Evolutionary conservation across 2,329 filamentous ascomycete genomes (phyloP).

Genomic region (Neopestalotiopsis sp.): DNA sequence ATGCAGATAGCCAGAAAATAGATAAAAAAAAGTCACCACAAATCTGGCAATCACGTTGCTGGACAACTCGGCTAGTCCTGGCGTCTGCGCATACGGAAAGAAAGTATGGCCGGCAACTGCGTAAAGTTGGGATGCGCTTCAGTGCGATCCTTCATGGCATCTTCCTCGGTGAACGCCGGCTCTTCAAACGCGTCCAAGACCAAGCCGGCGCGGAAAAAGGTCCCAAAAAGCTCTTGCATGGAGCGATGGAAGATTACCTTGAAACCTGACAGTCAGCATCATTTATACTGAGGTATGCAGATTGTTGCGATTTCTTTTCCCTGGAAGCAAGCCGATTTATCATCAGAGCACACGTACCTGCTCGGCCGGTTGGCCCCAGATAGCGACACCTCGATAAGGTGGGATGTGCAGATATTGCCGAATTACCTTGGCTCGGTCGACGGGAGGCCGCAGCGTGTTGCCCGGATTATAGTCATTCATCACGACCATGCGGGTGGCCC

Average conservation of each 20-base stretch:
- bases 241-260: conserved; percentile 50
- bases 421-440: conserved; percentile 42
- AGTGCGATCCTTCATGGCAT: conserved; percentile 31
- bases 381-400: conserved; percentile 42
- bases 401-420: conserved; percentile 47
- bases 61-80: no score
- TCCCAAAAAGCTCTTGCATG: conserved; percentile 46
- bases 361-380: conserved; percentile 37
- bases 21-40: no score
- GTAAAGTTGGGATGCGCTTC: conserved; percentile 44
- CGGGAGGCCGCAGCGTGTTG: conserved; percentile 39
- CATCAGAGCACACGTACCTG: conserved; percentile 35
- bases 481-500: conserved; percentile 43
- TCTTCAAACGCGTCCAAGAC: conserved; percentile 53
- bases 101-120: conserved; percentile 41
- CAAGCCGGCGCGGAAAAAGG: conserved; percentile 47
- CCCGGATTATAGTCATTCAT: conserved; percentile 37
- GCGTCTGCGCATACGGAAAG: conserved; percentile 33
- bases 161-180: conserved; percentile 46
- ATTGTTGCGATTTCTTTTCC: neutral
- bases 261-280: neutral
- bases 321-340: neutral
- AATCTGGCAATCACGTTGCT: no score
- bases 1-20: no score
- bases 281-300: neutral